These are phyloP conservation scores for Aspergillus thermomutatus DNA, from an alignment of 2,329 filamentous ascomycete genomes.

Conservation along the genomic window DNA sequence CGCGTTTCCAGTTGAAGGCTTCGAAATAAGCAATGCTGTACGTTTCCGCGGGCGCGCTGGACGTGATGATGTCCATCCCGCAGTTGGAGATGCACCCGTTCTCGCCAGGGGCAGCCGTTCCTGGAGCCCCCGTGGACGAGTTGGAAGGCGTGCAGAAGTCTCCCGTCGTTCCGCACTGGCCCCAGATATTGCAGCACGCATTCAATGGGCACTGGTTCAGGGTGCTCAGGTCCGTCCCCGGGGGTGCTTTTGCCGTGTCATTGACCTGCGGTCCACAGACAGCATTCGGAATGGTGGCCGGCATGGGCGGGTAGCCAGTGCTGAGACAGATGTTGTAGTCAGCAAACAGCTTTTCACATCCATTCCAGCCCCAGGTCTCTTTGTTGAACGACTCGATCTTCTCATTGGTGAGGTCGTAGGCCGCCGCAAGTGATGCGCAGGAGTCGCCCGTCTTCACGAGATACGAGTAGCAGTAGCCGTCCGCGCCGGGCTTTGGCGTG, in stretches of 20 bases:
- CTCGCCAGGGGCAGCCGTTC: slow-evolving; percentile 31
- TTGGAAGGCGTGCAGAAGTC: slow-evolving; percentile 42
- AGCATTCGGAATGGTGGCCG: slow-evolving; percentile 35
- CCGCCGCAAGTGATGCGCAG: slow-evolving; percentile 33
- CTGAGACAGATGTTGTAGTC: slow-evolving; percentile 41
- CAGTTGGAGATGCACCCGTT: slow-evolving; percentile 45
- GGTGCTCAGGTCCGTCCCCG: slow-evolving; percentile 30
- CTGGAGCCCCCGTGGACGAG: slow-evolving; percentile 31
- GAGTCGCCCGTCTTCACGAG: slow-evolving; percentile 31
- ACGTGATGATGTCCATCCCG: slow-evolving; percentile 32
- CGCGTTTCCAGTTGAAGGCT: slow-evolving; percentile 26
- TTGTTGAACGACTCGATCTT: slow-evolving; percentile 42
- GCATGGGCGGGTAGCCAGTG: slow-evolving; percentile 41
- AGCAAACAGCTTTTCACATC: slow-evolving; percentile 26
- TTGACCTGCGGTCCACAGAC: slow-evolving; percentile 47
- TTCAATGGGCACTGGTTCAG: slow-evolving; percentile 48
- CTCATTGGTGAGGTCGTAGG: slow-evolving; percentile 32
- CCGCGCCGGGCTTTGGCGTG: slow-evolving; percentile 30
- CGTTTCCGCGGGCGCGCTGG: slow-evolving; percentile 16
- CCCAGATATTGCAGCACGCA: slow-evolving; percentile 44
- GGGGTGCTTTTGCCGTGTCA: slow-evolving; percentile 33
- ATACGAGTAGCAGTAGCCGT: slow-evolving; percentile 41
- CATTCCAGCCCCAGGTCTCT: slow-evolving; percentile 45
- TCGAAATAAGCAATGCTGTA: slow-evolving; percentile 33
- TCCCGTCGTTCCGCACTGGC: slow-evolving; percentile 44